Evolutionary conservation across 2,329 filamentous ascomycete species (phyloP).

Genomic region (Scleromitrula shiraiana): DNA sequence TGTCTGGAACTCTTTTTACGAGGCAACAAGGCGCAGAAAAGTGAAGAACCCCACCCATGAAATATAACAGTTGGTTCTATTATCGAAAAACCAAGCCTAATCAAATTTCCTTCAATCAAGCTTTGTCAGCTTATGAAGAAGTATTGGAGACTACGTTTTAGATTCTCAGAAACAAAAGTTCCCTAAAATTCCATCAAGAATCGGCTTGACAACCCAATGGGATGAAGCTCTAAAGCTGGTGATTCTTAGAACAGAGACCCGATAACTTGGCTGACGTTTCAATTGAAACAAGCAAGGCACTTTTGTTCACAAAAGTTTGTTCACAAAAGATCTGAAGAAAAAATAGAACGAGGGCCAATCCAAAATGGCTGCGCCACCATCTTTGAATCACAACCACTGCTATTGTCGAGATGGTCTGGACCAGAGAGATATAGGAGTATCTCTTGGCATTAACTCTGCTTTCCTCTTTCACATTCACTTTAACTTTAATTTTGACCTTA

Average conservation of each 20-base stretch:
- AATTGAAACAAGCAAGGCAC: background rate
- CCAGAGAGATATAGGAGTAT: background rate
- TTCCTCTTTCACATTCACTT: background rate
- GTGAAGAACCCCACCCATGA: background rate
- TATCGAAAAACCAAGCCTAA: too few relatives aligned
- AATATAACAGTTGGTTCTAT: background rate
- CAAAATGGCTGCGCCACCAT: background rate
- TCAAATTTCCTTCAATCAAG: background rate
- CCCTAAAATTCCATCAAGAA: background rate
- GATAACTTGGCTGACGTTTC: background rate
- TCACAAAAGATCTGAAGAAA: background rate
- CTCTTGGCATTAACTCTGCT: background rate
- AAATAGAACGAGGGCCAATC: background rate
- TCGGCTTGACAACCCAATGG: background rate
- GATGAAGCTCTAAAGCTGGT: background rate
- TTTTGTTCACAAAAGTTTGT: background rate
- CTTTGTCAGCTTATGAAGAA: background rate
- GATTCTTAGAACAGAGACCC: background rate
- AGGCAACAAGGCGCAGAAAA: background rate
- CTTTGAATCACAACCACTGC: background rate
- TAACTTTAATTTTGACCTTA: background rate
- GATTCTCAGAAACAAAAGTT: background rate
- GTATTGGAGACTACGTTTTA: background rate
- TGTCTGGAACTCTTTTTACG: background rate
- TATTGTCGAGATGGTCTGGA: background rate